Evolutionary conservation across 164 flowering plant species (phyloP).

Genomic region (Tetrastigma voinierianum): DNA sequence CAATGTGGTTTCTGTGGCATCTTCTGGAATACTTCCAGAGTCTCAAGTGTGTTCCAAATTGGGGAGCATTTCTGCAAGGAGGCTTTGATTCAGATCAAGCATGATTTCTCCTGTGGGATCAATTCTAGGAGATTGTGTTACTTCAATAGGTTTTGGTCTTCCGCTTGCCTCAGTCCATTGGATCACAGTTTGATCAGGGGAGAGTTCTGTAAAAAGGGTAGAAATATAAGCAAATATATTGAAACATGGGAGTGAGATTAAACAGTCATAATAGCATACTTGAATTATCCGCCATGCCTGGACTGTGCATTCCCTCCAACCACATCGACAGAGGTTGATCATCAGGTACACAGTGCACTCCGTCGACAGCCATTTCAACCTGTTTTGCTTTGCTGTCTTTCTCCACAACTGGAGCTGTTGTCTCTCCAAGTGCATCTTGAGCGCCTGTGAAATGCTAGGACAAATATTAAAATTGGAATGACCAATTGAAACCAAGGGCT

Average conservation of each 20-base stretch:
- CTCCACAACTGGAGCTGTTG: constrained; percentile 5
- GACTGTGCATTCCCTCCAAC: constrained; percentile 26
- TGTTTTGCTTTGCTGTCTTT: constrained; percentile 6
- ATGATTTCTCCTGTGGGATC: background rate
- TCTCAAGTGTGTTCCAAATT: constrained; percentile 42
- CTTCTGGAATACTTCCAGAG: constrained; percentile 36
- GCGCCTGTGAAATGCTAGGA: constrained; percentile 8
- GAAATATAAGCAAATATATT: background rate
- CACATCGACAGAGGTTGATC: constrained; percentile 37
- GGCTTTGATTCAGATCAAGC: constrained; percentile 3
- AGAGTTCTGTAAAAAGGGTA: constrained; percentile 15
- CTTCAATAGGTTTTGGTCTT: background rate
- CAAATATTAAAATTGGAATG: too few relatives aligned
- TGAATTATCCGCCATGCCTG: constrained; percentile 12
- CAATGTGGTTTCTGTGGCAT: constrained; percentile 58
- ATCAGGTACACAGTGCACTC: constrained; percentile 11
- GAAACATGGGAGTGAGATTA: background rate
- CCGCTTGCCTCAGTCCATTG: constrained; percentile 13
- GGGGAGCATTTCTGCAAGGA: constrained; percentile 36
- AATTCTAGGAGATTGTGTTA: background rate
- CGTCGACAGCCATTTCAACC: background rate
- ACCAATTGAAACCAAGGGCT: too few relatives aligned
- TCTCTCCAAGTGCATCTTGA: constrained; percentile 10
- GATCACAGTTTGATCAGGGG: constrained; percentile 7
- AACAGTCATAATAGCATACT: constrained; percentile 17